phyloP scores from a whole-genome alignment of 2,329 filamentous ascomycete species.

The Sclerotinia nivalis region DNA sequence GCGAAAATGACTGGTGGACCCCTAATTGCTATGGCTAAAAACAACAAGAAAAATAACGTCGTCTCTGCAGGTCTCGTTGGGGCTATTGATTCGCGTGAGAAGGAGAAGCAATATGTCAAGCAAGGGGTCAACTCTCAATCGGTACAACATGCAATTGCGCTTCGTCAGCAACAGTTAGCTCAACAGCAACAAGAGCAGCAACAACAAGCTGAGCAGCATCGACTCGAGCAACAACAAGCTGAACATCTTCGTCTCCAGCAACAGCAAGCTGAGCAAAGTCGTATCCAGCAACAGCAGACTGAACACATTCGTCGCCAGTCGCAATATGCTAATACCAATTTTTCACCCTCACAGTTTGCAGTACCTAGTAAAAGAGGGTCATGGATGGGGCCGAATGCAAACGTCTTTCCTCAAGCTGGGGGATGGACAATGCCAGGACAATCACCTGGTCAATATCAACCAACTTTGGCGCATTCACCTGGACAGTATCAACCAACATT shows the following conservation, averaged over 20 bases:
- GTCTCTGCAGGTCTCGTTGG: slow-evolving; percentile 68
- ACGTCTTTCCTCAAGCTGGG: slow-evolving; percentile 42
- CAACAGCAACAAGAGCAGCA: slow-evolving; percentile 35
- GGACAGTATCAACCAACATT: slow-evolving; percentile 14
- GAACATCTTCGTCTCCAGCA: slow-evolving; percentile 57
- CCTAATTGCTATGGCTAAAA: slow-evolving; percentile 60
- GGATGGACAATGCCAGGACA: slow-evolving; percentile 39
- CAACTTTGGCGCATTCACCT: slow-evolving; percentile 12
- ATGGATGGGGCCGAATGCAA: slow-evolving; percentile 40
- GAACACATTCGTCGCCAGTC: slow-evolving; percentile 29
- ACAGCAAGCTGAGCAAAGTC: neutral
- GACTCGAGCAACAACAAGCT: slow-evolving; percentile 49
- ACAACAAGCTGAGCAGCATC: slow-evolving; percentile 49
- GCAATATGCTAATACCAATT: slow-evolving; percentile 35
- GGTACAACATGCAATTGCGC: slow-evolving; percentile 71
- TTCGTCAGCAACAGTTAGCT: slow-evolving; percentile 58
- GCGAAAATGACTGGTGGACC: slow-evolving; percentile 78
- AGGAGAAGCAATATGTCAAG: slow-evolving; percentile 71
- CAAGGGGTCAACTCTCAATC: slow-evolving; percentile 68
- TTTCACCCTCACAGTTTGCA: slow-evolving; percentile 32
- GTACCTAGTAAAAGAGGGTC: slow-evolving; percentile 39
- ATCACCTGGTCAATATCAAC: neutral
- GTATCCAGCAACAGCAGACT: slow-evolving; percentile 27
- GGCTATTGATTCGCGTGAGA: slow-evolving; percentile 77
- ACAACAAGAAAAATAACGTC: slow-evolving; percentile 44